Evolutionary conservation across 441 rosid species (phyloP).

Genomic region (Pelargonium australe): DNA sequence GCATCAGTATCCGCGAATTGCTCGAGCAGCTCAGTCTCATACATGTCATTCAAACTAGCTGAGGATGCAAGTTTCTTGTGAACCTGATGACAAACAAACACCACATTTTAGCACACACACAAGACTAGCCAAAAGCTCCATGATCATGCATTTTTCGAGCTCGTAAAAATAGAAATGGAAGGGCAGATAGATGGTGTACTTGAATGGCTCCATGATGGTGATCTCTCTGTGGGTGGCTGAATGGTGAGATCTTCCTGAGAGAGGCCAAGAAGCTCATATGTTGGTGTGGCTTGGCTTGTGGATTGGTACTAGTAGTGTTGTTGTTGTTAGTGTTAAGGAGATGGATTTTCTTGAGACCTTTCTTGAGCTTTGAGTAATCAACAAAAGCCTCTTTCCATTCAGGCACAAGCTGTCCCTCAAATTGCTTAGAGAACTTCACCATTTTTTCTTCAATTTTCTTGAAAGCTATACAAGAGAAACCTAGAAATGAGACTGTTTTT

Average conservation of each 20-base stretch:
- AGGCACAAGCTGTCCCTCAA: constrained; percentile 88
- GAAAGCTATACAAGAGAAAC: constrained; percentile 8
- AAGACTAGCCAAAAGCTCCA: too few relatives aligned
- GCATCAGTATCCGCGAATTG: constrained; percentile 71
- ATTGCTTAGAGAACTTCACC: constrained; percentile 87
- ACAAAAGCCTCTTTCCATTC: constrained; percentile 99
- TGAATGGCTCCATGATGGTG: constrained; percentile 40
- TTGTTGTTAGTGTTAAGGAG: constrained; percentile 21
- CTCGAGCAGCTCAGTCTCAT: constrained; percentile 83
- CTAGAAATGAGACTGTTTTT: neutral
- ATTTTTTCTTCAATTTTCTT: constrained; percentile 23
- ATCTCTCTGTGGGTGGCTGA: constrained; percentile 36
- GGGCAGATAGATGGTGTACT: neutral
- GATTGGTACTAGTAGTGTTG: too few relatives aligned
- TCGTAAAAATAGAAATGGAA: too few relatives aligned
- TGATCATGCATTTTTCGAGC: too few relatives aligned
- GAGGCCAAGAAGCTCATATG: constrained; percentile 32
- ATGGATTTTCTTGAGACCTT: constrained; percentile 63
- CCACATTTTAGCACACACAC: neutral
- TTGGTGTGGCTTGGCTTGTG: constrained; percentile 10
- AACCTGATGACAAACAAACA: constrained; percentile 40
- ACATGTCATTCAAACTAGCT: constrained; percentile 55
- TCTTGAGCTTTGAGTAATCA: constrained; percentile 84
- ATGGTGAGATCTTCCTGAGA: constrained; percentile 37
- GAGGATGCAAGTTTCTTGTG: constrained; percentile 76